phyloP scores from a whole-genome alignment of 169 alveolate species.

The Plasmodium fragile region DNA sequence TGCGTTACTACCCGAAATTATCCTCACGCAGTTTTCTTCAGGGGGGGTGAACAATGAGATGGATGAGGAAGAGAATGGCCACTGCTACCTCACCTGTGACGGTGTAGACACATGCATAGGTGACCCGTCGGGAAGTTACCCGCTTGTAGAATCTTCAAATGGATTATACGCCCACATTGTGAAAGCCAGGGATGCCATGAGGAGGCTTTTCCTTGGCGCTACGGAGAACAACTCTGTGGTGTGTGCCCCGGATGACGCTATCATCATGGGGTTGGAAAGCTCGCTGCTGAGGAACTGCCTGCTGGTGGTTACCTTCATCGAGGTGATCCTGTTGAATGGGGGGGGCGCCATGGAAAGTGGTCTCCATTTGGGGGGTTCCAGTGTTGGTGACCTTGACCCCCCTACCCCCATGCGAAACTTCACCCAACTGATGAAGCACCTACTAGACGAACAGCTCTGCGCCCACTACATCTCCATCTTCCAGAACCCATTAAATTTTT shows the following conservation, averaged over 20 bases:
- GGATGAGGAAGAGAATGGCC: not conserved
- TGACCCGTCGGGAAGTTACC: not conserved
- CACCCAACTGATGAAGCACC: not conserved
- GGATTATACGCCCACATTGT: constrained; percentile 41
- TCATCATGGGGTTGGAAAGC: not conserved
- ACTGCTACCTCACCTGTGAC: not conserved
- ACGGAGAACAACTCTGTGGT: not conserved
- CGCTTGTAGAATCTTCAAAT: not conserved
- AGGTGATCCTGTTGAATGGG: constrained; percentile 12
- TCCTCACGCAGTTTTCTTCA: not conserved
- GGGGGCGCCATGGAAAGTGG: not conserved
- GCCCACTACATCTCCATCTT: constrained; percentile 62
- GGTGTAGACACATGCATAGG: not conserved
- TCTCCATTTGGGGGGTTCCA: not conserved
- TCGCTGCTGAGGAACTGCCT: constrained; percentile 11
- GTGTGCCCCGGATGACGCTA: not conserved
- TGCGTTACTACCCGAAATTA: constrained; percentile 57
- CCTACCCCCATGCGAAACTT: not conserved
- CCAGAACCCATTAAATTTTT: constrained; percentile 68
- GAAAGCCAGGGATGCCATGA: not conserved
- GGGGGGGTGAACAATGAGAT: not conserved
- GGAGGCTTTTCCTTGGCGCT: constrained; percentile 3
- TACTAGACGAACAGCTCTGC: constrained; percentile 28
- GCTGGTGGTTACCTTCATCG: constrained; percentile 23
- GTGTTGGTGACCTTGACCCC: not conserved